Conservation (phyloP, 2,329 filamentous ascomycete species). For the Aspergillus brunneoviolaceus region DNA sequence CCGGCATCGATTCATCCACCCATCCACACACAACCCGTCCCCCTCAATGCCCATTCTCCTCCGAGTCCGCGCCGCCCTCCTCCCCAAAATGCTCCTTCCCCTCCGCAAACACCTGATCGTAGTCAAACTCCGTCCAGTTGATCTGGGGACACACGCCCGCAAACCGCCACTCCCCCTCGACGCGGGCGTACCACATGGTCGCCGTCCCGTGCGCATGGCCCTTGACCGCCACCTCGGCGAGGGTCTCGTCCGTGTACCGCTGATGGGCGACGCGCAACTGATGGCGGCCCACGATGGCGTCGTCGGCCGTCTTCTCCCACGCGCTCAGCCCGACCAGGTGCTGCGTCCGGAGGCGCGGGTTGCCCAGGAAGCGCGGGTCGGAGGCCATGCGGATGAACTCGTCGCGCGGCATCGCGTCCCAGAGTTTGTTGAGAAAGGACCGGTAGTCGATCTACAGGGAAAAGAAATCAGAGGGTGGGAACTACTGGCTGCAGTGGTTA, state of each 20-base stretch:
- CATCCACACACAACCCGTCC: too few relatives aligned
- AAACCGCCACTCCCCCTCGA: slow-evolving; percentile 59
- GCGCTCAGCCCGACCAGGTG: slow-evolving; percentile 59
- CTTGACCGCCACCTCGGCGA: slow-evolving; percentile 50
- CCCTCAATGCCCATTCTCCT: too few relatives aligned
- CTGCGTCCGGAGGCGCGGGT: slow-evolving; percentile 58
- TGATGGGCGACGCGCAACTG: slow-evolving; percentile 61
- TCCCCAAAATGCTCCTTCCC: background rate
- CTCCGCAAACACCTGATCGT: slow-evolving; percentile 5
- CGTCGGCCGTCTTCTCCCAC: slow-evolving; percentile 56
- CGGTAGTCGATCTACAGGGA: slow-evolving; percentile 63
- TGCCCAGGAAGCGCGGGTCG: slow-evolving; percentile 53
- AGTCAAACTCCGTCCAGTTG: slow-evolving; percentile 15
- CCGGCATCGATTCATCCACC: too few relatives aligned
- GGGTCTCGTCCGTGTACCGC: slow-evolving; percentile 50
- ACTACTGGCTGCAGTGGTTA: too few relatives aligned
- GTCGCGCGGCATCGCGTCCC: slow-evolving; percentile 51
- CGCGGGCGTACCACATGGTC: slow-evolving; percentile 55
- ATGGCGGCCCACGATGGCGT: slow-evolving; percentile 55
- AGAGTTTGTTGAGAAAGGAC: slow-evolving; percentile 49
- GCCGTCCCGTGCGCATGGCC: slow-evolving; percentile 58
- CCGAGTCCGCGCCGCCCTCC: background rate
- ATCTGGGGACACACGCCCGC: slow-evolving; percentile 50
- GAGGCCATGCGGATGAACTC: slow-evolving; percentile 59
- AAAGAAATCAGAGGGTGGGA: background rate